Evolutionary conservation across 768 basidiomycete species (phyloP).

Genomic region (Mrakia blollopis): DNA sequence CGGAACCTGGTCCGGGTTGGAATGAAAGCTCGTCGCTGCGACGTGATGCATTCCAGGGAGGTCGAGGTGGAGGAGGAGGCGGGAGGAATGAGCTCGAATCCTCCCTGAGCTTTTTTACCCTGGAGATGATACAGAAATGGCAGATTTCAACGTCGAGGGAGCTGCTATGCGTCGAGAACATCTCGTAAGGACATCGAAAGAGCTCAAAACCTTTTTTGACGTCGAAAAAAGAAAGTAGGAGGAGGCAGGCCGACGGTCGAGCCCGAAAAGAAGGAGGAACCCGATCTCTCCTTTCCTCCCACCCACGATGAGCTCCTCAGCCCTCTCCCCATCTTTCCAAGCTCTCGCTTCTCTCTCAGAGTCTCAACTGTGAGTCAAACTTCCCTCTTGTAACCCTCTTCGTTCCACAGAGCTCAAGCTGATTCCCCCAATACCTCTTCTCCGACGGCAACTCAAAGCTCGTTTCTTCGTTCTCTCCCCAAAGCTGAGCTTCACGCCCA

Average conservation of each 20-base stretch:
- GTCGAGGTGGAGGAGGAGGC: too few species aligned
- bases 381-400: background rate
- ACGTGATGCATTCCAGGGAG: too few species aligned
- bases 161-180: too few species aligned
- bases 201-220: too few species aligned
- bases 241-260: background rate
- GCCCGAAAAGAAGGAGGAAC: background rate
- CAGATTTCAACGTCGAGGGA: too few species aligned
- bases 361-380: background rate
- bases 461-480: constrained; percentile 60
- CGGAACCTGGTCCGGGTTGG: too few species aligned
- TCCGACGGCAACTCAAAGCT: constrained; percentile 46
- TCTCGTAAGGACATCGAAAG: too few species aligned
- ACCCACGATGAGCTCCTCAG: background rate
- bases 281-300: background rate
- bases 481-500: constrained; percentile 86
- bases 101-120: too few species aligned
- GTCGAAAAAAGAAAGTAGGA: background rate
- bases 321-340: constrained; percentile 1
- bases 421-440: background rate
- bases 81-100: too few species aligned
- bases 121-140: too few species aligned
- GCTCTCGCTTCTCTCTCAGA: constrained; percentile 19
- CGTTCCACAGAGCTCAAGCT: background rate
- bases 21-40: too few species aligned